A percentile compares a stretch with the other conserved stretches of the same genome.
phyloP scores from a whole-genome alignment of 2,329 filamentous ascomycete species.

The Conoideocrella luteorostrata region DNA sequence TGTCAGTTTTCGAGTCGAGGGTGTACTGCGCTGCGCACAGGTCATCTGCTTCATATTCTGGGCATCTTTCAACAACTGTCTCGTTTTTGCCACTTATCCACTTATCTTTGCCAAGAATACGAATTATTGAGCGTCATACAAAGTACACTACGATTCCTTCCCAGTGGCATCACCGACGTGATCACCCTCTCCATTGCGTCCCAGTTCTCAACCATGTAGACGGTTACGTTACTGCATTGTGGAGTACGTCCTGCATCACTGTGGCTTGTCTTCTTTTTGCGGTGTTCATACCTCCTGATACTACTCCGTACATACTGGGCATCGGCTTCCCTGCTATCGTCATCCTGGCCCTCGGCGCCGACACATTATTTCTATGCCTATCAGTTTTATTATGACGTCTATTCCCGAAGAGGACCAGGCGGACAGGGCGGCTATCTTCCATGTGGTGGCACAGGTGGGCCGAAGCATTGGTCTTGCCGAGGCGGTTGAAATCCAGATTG shows the following conservation, averaged over 20 bases:
- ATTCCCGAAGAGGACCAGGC: too few species aligned
- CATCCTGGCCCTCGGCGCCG: not conserved
- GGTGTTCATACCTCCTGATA: too few species aligned
- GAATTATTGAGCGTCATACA: not conserved
- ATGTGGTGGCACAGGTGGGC: too few species aligned
- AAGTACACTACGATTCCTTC: not conserved
- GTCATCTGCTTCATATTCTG: not conserved
- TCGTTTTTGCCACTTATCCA: not conserved
- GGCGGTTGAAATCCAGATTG: not conserved
- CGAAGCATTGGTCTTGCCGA: too few species aligned
- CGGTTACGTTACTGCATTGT: not conserved
- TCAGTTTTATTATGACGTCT: too few species aligned
- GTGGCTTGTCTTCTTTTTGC: not conserved
- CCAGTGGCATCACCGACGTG: not conserved
- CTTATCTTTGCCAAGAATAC: not conserved
- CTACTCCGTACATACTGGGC: too few species aligned
- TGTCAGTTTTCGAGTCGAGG: not conserved
- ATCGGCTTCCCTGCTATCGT: not conserved
- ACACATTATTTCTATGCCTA: not conserved
- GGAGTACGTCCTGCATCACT: not conserved
- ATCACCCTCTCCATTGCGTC: not conserved
- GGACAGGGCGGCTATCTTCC: too few species aligned
- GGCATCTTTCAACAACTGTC: not conserved
- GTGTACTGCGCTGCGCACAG: not conserved
- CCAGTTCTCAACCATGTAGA: not conserved